These are phyloP conservation scores for Rosellinia necatrix DNA, from an alignment of 2,329 filamentous ascomycete genomes.

Conservation along the genomic window DNA sequence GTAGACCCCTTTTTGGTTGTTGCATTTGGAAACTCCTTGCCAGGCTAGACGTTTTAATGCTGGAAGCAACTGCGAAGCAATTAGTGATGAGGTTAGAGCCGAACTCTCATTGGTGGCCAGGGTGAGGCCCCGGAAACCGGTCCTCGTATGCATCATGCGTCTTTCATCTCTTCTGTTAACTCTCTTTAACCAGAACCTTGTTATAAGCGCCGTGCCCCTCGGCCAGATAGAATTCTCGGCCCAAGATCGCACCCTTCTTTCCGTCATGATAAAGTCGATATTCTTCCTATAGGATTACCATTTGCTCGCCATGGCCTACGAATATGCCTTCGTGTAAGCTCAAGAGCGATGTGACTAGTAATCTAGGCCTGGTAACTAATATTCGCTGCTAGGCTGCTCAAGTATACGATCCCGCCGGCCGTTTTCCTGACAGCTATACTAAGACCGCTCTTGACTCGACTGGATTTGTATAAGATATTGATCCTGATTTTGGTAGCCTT, in stretches of 20 bases:
- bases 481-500: constrained; percentile 68
- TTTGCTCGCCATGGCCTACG: constrained; percentile 35
- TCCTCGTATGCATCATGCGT: constrained; percentile 15
- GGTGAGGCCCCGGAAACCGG: background rate
- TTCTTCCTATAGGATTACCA: background rate
- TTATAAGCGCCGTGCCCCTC: constrained; percentile 15
- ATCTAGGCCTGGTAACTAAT: background rate
- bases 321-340: constrained; percentile 40
- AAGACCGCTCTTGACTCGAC: constrained; percentile 63
- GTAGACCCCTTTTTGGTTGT: no score
- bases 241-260: background rate
- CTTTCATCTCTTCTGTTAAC: background rate
- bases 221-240: background rate
- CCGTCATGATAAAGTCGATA: background rate
- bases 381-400: constrained; percentile 57
- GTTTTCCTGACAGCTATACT: constrained; percentile 62
- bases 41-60: background rate
- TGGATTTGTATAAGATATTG: constrained; percentile 66
- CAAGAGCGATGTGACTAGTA: background rate
- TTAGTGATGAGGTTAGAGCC: background rate
- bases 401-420: constrained; percentile 70
- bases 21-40: background rate
- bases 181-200: constrained; percentile 16
- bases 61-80: constrained; percentile 8
- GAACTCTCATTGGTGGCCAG: constrained; percentile 13